Conservation (phyloP, 2,329 filamentous ascomycete species). For the Coleophoma cylindrospora region DNA sequence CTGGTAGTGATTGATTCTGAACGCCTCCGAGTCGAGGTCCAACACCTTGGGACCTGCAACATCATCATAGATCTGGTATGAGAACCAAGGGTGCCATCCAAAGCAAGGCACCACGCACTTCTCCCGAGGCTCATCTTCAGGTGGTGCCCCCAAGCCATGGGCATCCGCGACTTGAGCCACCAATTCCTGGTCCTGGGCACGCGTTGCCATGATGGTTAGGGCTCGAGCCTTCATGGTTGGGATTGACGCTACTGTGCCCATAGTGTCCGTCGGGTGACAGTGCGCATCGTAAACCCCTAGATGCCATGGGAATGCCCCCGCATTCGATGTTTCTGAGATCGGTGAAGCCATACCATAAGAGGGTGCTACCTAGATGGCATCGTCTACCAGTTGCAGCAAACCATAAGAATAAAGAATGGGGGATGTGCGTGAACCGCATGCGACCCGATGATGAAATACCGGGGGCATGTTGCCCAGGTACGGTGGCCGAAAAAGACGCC, state of each 20-base stretch:
- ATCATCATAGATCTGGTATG: conserved; percentile 69
- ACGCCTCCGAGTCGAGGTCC: conserved; percentile 13
- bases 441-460: not conserved
- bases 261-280: conserved; percentile 79
- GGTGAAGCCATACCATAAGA: too few relatives aligned
- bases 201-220: conserved; percentile 73
- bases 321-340: not conserved
- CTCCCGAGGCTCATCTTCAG: conserved; percentile 16
- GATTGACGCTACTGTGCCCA: conserved; percentile 54
- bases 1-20: conserved; percentile 57
- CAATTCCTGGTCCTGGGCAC: conserved; percentile 69
- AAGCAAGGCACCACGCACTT: conserved; percentile 64
- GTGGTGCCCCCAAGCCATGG: conserved; percentile 39
- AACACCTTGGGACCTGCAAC: conserved; percentile 18
- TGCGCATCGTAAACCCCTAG: conserved; percentile 72
- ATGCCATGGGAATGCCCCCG: conserved; percentile 57
- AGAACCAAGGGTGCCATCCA: conserved; percentile 87
- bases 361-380: too few relatives aligned
- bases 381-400: too few relatives aligned
- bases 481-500: not conserved
- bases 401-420: too few relatives aligned
- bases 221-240: conserved; percentile 59
- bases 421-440: too few relatives aligned
- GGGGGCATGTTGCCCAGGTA: not conserved
- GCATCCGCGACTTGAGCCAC: conserved; percentile 56